These are phyloP conservation scores for Ampelomyces quisqualis DNA, from an alignment of 2,329 filamentous ascomycete genomes.

Conservation along the genomic window DNA sequence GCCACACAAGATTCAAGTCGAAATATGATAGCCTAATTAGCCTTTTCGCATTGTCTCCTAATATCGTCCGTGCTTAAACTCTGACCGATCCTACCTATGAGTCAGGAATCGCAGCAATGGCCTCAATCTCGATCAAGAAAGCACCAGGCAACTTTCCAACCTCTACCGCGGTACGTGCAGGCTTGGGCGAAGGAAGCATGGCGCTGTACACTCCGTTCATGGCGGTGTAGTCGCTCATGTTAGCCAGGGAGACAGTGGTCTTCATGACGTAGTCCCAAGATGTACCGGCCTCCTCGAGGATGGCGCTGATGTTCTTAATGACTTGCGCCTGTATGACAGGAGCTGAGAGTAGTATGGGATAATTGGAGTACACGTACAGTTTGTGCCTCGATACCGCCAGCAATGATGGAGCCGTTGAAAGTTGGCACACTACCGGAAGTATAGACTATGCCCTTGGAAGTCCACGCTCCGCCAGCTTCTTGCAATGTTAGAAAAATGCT, in stretches of 20 bases:
- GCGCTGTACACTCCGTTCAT: slow-evolving; percentile 39
- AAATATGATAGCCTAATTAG: no score
- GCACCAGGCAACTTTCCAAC: slow-evolving; percentile 36
- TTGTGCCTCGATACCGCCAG: slow-evolving; percentile 29
- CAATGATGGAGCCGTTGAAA: slow-evolving; percentile 30
- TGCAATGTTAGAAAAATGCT: background rate
- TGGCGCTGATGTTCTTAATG: slow-evolving; percentile 35
- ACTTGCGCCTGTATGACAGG: slow-evolving; percentile 30
- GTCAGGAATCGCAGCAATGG: slow-evolving; percentile 34
- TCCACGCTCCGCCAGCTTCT: slow-evolving; percentile 31
- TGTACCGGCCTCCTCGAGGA: slow-evolving; percentile 36
- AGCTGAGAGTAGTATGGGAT: background rate
- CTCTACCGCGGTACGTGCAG: slow-evolving; percentile 33
- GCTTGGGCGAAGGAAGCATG: slow-evolving; percentile 34
- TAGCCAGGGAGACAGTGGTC: slow-evolving; percentile 36
- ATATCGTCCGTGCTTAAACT: no score
- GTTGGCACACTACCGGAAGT: slow-evolving; percentile 35
- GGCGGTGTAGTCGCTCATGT: slow-evolving; percentile 36
- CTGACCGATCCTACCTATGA: slow-evolving; percentile 9
- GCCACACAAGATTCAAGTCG: no score
- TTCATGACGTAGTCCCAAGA: slow-evolving; percentile 40
- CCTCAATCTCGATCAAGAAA: slow-evolving; percentile 37
- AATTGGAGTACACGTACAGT: slow-evolving; percentile 12
- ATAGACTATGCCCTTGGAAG: slow-evolving; percentile 35
- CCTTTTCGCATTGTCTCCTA: no score